These are phyloP conservation scores for Malassezia sympodialis DNA, from an alignment of 1,284 basidiomycete species.

Conservation along the genomic window DNA sequence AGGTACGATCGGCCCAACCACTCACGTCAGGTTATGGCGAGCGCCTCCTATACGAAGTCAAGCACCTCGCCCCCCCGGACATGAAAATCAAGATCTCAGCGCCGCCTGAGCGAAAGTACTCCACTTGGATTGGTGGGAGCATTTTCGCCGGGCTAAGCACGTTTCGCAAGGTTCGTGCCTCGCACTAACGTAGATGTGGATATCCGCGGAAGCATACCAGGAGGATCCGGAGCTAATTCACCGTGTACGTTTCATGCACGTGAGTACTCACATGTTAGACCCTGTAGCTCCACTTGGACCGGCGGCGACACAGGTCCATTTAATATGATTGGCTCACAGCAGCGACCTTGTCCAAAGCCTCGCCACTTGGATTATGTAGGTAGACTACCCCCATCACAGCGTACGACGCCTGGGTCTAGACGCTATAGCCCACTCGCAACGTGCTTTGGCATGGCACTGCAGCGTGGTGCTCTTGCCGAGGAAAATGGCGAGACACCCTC, in stretches of 20 bases:
- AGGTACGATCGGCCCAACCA: conserved; percentile 11
- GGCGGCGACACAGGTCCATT: not conserved
- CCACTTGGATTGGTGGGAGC: conserved; percentile 91
- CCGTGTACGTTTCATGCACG: conserved; percentile 50
- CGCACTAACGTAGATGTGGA: conserved; percentile 48
- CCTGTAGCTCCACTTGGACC: not conserved
- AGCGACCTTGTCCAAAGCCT: not conserved
- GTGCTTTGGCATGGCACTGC: not conserved
- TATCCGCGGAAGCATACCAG: conserved; percentile 96
- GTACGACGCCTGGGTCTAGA: not conserved
- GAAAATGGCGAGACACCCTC: not conserved
- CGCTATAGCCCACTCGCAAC: not conserved
- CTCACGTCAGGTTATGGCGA: conserved; percentile 62
- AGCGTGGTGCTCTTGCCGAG: not conserved
- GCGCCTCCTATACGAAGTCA: conserved; percentile 84
- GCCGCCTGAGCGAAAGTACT: conserved; percentile 98
- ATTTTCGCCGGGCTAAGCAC: conserved; percentile 79
- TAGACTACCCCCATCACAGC: too few relatives aligned
- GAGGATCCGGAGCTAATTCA: conserved; percentile 98
- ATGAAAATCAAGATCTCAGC: conserved; percentile 99
- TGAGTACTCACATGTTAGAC: not conserved
- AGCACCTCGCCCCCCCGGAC: conserved; percentile 90
- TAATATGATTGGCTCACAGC: not conserved
- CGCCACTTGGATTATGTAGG: too few relatives aligned
- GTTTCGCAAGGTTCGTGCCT: conserved; percentile 73